Conservation (phyloP, 805 yeast genomes). For the Hanseniaspora mollemarum region DNA sequence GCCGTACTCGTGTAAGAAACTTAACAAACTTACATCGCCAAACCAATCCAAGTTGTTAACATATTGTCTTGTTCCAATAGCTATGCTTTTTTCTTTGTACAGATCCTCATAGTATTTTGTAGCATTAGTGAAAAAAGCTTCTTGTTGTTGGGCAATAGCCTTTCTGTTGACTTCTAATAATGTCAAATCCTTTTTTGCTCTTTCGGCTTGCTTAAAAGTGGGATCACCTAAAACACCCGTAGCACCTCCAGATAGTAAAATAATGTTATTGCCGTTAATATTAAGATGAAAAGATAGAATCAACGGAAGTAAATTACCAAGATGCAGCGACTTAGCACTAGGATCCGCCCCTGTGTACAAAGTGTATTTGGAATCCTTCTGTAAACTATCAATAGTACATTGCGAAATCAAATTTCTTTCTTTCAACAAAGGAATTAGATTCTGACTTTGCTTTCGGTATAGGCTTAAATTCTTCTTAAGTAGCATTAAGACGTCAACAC, state of each 20-base stretch:
- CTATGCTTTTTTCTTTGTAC: slow-evolving; percentile 17
- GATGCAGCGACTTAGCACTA: slow-evolving; percentile 75
- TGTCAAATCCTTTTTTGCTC: slow-evolving; percentile 43
- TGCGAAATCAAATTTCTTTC: slow-evolving; percentile 1
- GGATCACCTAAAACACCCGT: slow-evolving; percentile 97
- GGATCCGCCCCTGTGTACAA: slow-evolving; percentile 96
- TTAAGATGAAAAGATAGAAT: slow-evolving; percentile 75
- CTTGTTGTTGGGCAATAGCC: slow-evolving; percentile 52
- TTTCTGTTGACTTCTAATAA: slow-evolving; percentile 46
- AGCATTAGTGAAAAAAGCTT: slow-evolving; percentile 50
- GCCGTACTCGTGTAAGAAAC: slow-evolving; percentile 68
- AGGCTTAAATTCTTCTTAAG: background rate
- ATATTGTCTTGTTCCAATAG: slow-evolving; percentile 33
- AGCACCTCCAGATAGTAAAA: slow-evolving; percentile 84
- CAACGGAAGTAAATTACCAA: slow-evolving; percentile 83
- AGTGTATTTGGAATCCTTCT: slow-evolving; percentile 25
- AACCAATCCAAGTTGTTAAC: slow-evolving; percentile 79
- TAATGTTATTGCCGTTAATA: slow-evolving; percentile 72
- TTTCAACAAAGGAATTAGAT: slow-evolving; percentile 4
- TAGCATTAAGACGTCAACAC: too few species aligned
- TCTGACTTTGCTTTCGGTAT: background rate
- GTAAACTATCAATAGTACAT: slow-evolving; percentile 22
- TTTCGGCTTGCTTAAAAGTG: slow-evolving; percentile 74
- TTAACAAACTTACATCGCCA: slow-evolving; percentile 62
- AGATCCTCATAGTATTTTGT: slow-evolving; percentile 42